A percentile compares a stretch with the other conserved stretches of the same genome.
phyloP scores from a whole-genome alignment of 495 filamentous ascomycete genomes.

The Stereocaulon alpinum region DNA sequence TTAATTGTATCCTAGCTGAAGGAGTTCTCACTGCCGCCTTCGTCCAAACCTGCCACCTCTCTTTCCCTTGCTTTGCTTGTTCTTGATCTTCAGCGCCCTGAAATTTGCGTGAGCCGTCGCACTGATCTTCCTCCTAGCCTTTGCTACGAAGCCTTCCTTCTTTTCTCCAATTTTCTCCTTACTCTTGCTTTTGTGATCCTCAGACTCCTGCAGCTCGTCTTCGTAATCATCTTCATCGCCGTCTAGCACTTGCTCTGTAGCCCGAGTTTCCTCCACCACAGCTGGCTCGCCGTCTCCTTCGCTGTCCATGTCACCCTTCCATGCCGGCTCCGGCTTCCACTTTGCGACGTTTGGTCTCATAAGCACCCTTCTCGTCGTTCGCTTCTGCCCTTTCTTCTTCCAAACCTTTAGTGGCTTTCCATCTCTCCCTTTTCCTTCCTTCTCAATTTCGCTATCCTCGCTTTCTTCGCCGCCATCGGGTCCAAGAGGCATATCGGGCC shows the following conservation, averaged over 20 bases:
- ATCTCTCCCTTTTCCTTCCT: conserved; percentile 20
- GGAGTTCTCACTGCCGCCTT: conserved; percentile 20
- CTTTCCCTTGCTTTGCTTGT: conserved; percentile 36
- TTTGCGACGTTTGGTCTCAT: conserved; percentile 50
- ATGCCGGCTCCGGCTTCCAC: conserved; percentile 26
- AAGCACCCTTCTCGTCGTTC: conserved; percentile 66
- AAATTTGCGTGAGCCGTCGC: conserved; percentile 75
- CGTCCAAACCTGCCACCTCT: conserved; percentile 36
- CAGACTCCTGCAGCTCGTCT: conserved; percentile 23
- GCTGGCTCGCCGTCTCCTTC: conserved; percentile 28
- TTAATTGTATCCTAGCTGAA: no score
- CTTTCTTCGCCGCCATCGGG: conserved; percentile 48
- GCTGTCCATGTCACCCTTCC: conserved; percentile 21
- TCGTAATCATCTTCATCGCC: conserved; percentile 24
- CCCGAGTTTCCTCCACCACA: conserved; percentile 13
- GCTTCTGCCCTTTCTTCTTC: conserved; percentile 91
- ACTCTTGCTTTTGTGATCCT: conserved; percentile 18
- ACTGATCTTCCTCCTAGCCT: conserved; percentile 59
- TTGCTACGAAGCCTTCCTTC: conserved; percentile 31
- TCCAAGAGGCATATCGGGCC: conserved; percentile 40
- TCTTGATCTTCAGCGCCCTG: conserved; percentile 67
- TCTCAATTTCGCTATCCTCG: conserved; percentile 41
- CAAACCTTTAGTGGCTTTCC: conserved; percentile 50
- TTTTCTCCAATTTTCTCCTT: conserved; percentile 28
- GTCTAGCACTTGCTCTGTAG: conserved; percentile 9